Percentiles rank a stretch among this genome's conserved stretches.
These are phyloP conservation scores for Nitzschia palea DNA, from an alignment of 108 stramenopile genomes.

Conservation along the genomic window DNA sequence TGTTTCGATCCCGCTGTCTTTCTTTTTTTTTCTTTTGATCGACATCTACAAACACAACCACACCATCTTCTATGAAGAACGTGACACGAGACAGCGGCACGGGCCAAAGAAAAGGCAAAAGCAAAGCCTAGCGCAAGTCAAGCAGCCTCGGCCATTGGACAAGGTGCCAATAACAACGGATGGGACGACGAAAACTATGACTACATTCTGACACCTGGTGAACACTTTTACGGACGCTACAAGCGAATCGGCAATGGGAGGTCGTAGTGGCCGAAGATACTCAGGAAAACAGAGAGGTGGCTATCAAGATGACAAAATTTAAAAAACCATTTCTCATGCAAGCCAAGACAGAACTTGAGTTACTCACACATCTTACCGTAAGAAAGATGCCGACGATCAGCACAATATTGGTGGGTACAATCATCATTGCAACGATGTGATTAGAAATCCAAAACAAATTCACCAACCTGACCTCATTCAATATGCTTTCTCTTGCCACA, in stretches of 20 bases:
- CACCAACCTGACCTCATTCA: too few relatives aligned
- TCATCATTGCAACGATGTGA: too few relatives aligned
- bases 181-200: constrained; percentile 98
- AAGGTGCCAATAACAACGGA: constrained; percentile 74
- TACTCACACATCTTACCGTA: constrained; percentile 73
- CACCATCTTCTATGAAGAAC: constrained; percentile 87
- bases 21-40: constrained; percentile 86
- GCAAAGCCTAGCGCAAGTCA: constrained; percentile 1
- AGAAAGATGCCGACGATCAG: constrained; percentile 82
- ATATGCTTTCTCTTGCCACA: constrained; percentile 14
- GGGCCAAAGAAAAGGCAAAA: constrained; percentile 51
- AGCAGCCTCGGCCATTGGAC: constrained; percentile 3
- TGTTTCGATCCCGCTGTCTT: too few relatives aligned
- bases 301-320: constrained; percentile 98
- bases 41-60: constrained; percentile 96
- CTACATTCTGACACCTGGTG: constrained; percentile 87
- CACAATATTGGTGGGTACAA: constrained; percentile 76
- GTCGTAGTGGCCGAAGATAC: constrained; percentile 88
- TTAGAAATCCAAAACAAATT: too few relatives aligned
- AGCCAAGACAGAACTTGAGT: constrained; percentile 95
- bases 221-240: constrained; percentile 86
- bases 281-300: constrained; percentile 76
- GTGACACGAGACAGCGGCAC: constrained; percentile 65
- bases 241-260: constrained; percentile 95
- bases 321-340: constrained; percentile 95